Percentiles rank a stretch among this genome's conserved stretches.
phyloP scores from a whole-genome alignment of 371 early-diverging fungal genomes.

The Mucor velutinosus region DNA sequence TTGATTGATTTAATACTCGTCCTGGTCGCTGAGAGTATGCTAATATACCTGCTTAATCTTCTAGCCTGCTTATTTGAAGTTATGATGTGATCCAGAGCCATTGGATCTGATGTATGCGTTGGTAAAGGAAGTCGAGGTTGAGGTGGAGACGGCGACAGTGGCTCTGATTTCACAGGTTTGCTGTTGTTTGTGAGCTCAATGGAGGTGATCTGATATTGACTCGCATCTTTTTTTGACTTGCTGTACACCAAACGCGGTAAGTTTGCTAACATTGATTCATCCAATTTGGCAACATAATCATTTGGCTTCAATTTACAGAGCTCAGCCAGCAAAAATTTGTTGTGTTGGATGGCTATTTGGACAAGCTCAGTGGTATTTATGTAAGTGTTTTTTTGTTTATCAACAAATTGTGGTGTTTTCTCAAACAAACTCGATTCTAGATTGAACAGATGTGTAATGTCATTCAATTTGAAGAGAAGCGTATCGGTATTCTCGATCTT shows the following conservation, averaged over 20 bases:
- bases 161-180: constrained; percentile 33
- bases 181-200: neutral
- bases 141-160: constrained; percentile 35
- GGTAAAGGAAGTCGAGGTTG: constrained; percentile 11
- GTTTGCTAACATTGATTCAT: constrained; percentile 33
- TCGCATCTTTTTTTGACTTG: constrained; percentile 1
- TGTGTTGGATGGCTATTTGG: constrained; percentile 15
- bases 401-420: neutral
- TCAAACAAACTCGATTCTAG: neutral
- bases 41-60: constrained; percentile 32
- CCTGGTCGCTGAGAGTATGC: neutral
- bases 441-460: constrained; percentile 11
- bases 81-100: constrained; percentile 31
- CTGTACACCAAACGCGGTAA: constrained; percentile 24
- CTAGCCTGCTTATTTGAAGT: constrained; percentile 4
- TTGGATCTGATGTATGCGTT: constrained; percentile 25
- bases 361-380: constrained; percentile 10
- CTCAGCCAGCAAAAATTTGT: constrained; percentile 34
- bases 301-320: constrained; percentile 44
- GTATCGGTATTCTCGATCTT: neutral
- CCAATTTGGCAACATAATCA: constrained; percentile 40
- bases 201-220: constrained; percentile 8
- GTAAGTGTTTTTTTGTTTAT: constrained; percentile 4
- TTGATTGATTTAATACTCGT: neutral
- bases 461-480: constrained; percentile 15